Evolutionary conservation across 2,329 filamentous ascomycete genomes (phyloP), one percentile per base, ranked within the genome.

Genomic region (Beauveria australis): DNA sequence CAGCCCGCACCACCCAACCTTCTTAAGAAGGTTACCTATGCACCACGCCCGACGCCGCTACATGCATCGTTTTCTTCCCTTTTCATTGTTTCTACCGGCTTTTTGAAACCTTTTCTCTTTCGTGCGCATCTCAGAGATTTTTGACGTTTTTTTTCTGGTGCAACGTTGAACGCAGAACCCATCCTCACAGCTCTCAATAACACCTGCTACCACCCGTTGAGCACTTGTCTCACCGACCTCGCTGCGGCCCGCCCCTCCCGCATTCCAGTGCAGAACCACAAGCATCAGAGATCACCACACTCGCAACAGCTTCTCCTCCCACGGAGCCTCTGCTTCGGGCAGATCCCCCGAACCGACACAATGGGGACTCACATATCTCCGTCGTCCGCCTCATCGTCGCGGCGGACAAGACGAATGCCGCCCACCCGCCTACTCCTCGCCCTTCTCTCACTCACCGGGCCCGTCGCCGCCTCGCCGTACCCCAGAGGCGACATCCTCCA

Each of bases 401-500:
- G 51, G 49, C 60, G 60, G 64, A 59, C 64, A 33, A 46, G 19
- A 51, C 28, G 26, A 51, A 9, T 10, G 26, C 10, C 48, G 18
- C 26, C 48, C 1, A 14, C 18, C 24, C 48, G 64, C 61, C 64
- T 65, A 64, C 64, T 65, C 63, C 67, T 80, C 63, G 69, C 79
- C 63, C 68, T 79, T 65, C 67, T 72, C 28, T 69, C 69, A 62
- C 69, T 64, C 66, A 71, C 66, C 63, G 3, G 41, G 18, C 68
- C 67, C 47, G 70, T 64, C 37, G 63, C 67, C 63, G 66, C 69
- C 54, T 81, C 81, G 19, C 82, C 83, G 0, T 80, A 76, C 61
- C 81, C 81, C 47, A 76, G 74, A 67, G 78, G 83, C 62, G 57
- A 59, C 18, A 43, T 59, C 49, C 68, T 81, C 33, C 76, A 79